Evolutionary conservation across 1,139 yeast genomes (phyloP).

Genomic region (Yamadazyma diospyri): DNA sequence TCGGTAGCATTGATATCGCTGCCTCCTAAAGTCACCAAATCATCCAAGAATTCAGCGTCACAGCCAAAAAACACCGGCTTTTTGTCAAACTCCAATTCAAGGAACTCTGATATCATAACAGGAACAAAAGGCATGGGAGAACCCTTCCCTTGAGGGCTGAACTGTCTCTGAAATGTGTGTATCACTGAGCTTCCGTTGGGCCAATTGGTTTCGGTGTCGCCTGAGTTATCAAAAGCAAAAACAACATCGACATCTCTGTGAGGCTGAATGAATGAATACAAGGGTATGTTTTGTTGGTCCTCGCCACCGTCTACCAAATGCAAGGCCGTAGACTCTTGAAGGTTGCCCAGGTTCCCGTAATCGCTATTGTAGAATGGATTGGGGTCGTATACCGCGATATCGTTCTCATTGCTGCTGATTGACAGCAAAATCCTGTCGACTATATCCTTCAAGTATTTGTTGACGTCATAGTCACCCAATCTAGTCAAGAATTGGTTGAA

Average conservation of each 20-base stretch:
- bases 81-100: slow-evolving; percentile 24
- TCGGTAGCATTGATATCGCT: slow-evolving; percentile 28
- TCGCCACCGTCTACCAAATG: slow-evolving; percentile 88
- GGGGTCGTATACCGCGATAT: slow-evolving; percentile 40
- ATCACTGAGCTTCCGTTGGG: slow-evolving; percentile 76
- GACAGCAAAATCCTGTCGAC: slow-evolving; percentile 23
- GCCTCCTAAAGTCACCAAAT: slow-evolving; percentile 24
- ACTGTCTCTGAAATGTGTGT: slow-evolving; percentile 50
- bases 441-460: slow-evolving; percentile 23
- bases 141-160: slow-evolving; percentile 37
- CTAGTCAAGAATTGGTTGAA: slow-evolving; percentile 34
- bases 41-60: slow-evolving; percentile 27
- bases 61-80: slow-evolving; percentile 44
- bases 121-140: slow-evolving; percentile 43
- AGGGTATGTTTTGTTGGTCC: slow-evolving; percentile 75
- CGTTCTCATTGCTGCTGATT: slow-evolving; percentile 27
- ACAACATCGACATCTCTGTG: slow-evolving; percentile 73
- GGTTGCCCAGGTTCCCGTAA: slow-evolving; percentile 13
- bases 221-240: slow-evolving; percentile 83
- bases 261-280: slow-evolving; percentile 70
- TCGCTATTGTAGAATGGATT: slow-evolving; percentile 35
- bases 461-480: slow-evolving; percentile 19
- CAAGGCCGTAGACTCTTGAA: slow-evolving; percentile 25
- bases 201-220: slow-evolving; percentile 66
- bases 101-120: slow-evolving; percentile 22